Conservation (phyloP, 2,329 filamentous ascomycete species). For the Verticillium isaacii region DNA sequence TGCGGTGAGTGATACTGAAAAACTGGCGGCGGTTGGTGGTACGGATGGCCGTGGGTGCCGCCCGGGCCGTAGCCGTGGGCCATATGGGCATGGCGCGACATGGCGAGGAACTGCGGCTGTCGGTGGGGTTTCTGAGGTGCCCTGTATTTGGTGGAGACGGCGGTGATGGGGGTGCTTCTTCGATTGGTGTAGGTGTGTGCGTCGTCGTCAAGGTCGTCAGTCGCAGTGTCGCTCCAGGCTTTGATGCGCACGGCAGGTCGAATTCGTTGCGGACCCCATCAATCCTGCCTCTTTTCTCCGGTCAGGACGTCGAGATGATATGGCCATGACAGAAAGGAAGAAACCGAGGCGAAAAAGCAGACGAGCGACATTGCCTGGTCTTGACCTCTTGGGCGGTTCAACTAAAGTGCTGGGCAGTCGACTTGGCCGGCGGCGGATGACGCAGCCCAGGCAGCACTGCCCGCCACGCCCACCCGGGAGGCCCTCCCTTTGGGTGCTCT, state of each 20-base stretch:
- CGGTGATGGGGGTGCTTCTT: no score
- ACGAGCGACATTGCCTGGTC: not conserved
- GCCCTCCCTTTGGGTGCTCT: not conserved
- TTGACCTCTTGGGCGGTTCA: not conserved
- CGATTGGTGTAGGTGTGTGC: not conserved
- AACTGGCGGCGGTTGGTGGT: not conserved
- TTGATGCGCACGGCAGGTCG: not conserved
- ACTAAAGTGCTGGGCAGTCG: not conserved
- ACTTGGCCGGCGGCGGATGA: not conserved
- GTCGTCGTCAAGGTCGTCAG: not conserved
- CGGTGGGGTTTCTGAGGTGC: not conserved
- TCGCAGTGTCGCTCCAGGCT: not conserved
- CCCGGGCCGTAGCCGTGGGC: not conserved
- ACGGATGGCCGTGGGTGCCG: not conserved
- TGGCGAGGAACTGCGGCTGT: not conserved
- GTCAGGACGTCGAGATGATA: not conserved
- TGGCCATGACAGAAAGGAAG: not conserved
- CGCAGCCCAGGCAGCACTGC: not conserved
- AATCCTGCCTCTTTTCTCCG: not conserved
- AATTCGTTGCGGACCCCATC: not conserved
- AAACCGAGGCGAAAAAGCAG: not conserved
- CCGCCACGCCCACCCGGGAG: not conserved
- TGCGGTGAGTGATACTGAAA: conserved; percentile 2
- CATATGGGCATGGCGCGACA: not conserved
- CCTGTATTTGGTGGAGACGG: not conserved